Evolutionary conservation across 2,329 filamentous ascomycete genomes (phyloP), one percentile per base, ranked within the genome.

Genomic region (Trichoderma gracile): DNA sequence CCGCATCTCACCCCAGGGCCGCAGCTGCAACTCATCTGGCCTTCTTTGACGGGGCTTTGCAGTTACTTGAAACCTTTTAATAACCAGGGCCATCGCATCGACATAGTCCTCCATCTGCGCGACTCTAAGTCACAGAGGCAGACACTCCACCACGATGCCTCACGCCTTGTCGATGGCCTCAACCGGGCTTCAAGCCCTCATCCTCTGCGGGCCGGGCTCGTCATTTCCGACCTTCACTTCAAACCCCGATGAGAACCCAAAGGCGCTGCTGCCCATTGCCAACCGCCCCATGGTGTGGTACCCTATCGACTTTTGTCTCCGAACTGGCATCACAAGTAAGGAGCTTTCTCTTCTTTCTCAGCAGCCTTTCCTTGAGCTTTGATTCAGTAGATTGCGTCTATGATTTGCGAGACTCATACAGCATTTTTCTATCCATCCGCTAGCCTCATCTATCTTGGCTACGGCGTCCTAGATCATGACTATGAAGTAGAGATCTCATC

Each of bases 251-350:
- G 89, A 93, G 73, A 88, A 91, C 67, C 91, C 91, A 10, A 95
- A 95, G 78, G 91, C 91, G 10, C 84, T 95, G 23, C 79, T 95
- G 8, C 91, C 91, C 6, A 90, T 95, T 66, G 91, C 91, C 42
- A 95, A 95, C 75, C 80, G 91, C 69, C 91, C 91, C 1, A 95
- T 95, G 91, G 89, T 95, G 52, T 94, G 92, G 90, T 95, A 95
- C 75, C 89, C 91, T 6, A 85, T 95, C 46, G 91, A 94, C 71
- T 94, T 92, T 79, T 94, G 91, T 77, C 90, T 92, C 73, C 86
- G 91, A 43, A 91, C 89, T 75, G 91, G 91, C 69, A 86, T 93
- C 69, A 90, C 88, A 72, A 83, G 89, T 91, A 76, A 76, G 84
- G 76, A 50, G 3, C 19, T 27, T 17, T 33, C 33, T 27, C 53